Conservation (phyloP, 192 early-diverging fungal genomes). For the Funneliformis mosseae region DNA sequence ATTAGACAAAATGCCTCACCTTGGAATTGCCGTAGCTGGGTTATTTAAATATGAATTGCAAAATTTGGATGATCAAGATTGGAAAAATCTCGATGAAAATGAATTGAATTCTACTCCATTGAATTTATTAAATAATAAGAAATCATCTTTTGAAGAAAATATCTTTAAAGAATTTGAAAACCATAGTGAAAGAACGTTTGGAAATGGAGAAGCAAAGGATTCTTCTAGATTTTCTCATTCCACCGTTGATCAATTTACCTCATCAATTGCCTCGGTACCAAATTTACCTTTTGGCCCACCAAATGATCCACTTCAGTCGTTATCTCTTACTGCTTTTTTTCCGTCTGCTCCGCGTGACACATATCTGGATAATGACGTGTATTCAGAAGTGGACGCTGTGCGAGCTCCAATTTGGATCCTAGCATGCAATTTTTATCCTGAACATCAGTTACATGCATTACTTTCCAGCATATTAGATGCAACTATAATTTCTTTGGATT, state of each 20-base stretch:
- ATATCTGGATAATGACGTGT: conserved; percentile 44
- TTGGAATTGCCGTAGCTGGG: conserved; percentile 36
- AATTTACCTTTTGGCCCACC: conserved; percentile 54
- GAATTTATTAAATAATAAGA: not conserved
- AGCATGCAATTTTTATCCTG: conserved; percentile 44
- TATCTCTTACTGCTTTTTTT: conserved; percentile 51
- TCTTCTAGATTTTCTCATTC: conserved; percentile 34
- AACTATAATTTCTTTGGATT: conserved; percentile 52
- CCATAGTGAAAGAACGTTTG: not conserved
- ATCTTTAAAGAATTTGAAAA: not conserved
- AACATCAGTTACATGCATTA: conserved; percentile 41
- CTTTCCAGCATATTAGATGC: conserved; percentile 50
- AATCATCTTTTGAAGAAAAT: no score
- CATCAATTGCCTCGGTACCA: conserved; percentile 32
- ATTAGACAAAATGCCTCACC: conserved; percentile 20
- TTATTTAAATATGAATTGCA: conserved; percentile 56
- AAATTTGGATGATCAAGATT: conserved; percentile 60
- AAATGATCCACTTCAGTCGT: conserved; percentile 56
- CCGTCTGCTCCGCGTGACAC: conserved; percentile 41
- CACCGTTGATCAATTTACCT: no score
- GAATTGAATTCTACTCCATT: conserved; percentile 18
- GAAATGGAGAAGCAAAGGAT: conserved; percentile 32
- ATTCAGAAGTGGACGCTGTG: conserved; percentile 55
- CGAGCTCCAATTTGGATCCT: conserved; percentile 51
- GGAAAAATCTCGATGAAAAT: conserved; percentile 39